A percentile compares a stretch with the other conserved stretches of the same genome.
These are phyloP conservation scores for Arthrobotrys sinensis DNA, from an alignment of 2,329 filamentous ascomycete species.

Conservation along the genomic window DNA sequence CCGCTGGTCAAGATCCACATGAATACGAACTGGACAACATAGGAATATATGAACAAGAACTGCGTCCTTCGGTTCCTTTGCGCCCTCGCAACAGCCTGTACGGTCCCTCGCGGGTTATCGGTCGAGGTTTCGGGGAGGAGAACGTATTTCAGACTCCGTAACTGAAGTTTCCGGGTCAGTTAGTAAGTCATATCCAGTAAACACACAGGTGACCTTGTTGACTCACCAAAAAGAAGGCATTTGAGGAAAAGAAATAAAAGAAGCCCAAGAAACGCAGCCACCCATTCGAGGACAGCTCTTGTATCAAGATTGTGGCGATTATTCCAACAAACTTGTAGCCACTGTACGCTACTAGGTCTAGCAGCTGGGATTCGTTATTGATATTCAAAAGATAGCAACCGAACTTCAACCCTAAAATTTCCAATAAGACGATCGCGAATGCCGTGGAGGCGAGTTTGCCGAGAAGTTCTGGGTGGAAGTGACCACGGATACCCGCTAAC, in stretches of 20 bases:
- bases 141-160: conserved; percentile 95
- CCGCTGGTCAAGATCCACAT: conserved; percentile 83
- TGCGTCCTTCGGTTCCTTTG: conserved; percentile 91
- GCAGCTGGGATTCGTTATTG: conserved; percentile 90
- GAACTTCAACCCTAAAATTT: conserved; percentile 90
- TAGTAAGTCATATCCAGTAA: conserved; percentile 44
- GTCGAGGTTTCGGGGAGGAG: conserved; percentile 85
- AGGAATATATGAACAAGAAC: conserved; percentile 94
- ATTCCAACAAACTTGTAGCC: conserved; percentile 99
- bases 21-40: conserved; percentile 91
- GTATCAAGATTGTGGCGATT: conserved; percentile 82
- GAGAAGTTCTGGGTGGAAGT: conserved; percentile 93
- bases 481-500: conserved; percentile 87
- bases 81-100: conserved; percentile 80
- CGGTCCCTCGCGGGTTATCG: conserved; percentile 77
- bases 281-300: conserved; percentile 71
- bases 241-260: conserved; percentile 90
- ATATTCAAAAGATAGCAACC: conserved; percentile 95
- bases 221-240: conserved; percentile 92
- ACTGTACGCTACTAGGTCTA: conserved; percentile 94
- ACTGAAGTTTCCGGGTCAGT: conserved; percentile 70
- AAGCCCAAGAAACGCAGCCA: conserved; percentile 92
- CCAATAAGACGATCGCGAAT: conserved; percentile 84
- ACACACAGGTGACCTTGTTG: conserved; percentile 47
- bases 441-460: conserved; percentile 90